phyloP scores from a whole-genome alignment of 768 basidiomycete species.

The Suillus occidentalis region DNA sequence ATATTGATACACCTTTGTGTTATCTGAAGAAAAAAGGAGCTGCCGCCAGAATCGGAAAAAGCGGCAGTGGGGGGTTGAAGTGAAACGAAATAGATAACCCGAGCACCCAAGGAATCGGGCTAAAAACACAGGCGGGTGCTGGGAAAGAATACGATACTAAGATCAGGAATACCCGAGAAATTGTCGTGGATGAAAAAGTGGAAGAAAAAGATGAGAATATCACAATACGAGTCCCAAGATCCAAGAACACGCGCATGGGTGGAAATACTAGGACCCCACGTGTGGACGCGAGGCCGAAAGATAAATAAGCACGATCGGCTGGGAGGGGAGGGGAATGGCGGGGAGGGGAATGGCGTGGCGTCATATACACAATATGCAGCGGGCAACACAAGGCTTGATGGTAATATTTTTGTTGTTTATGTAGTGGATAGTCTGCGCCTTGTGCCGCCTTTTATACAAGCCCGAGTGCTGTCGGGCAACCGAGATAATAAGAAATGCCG shows the following conservation, averaged over 20 bases:
- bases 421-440: conserved; percentile 27
- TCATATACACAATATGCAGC: conserved; percentile 36
- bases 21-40: not conserved
- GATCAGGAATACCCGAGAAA: conserved; percentile 23
- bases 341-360: conserved; percentile 18
- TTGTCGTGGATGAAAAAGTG: conserved; percentile 8
- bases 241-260: conserved; percentile 39
- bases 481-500: conserved; percentile 33
- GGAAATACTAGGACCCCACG: conserved; percentile 29
- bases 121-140: conserved; percentile 29
- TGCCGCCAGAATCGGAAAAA: not conserved
- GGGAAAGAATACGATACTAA: conserved; percentile 21
- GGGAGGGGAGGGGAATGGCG: conserved; percentile 21
- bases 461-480: conserved; percentile 28
- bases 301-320: conserved; percentile 34
- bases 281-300: conserved; percentile 23
- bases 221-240: conserved; percentile 35
- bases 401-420: conserved; percentile 25
- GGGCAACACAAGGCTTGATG: conserved; percentile 17
- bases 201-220: conserved; percentile 19
- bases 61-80: conserved; percentile 4
- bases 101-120: conserved; percentile 18
- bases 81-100: conserved; percentile 21
- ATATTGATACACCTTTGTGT: conserved; percentile 33
- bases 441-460: conserved; percentile 40